A percentile compares a stretch with the other conserved stretches of the same genome.
phyloP scores from a whole-genome alignment of 75 land plant genomes.

The Picea glauca region DNA sequence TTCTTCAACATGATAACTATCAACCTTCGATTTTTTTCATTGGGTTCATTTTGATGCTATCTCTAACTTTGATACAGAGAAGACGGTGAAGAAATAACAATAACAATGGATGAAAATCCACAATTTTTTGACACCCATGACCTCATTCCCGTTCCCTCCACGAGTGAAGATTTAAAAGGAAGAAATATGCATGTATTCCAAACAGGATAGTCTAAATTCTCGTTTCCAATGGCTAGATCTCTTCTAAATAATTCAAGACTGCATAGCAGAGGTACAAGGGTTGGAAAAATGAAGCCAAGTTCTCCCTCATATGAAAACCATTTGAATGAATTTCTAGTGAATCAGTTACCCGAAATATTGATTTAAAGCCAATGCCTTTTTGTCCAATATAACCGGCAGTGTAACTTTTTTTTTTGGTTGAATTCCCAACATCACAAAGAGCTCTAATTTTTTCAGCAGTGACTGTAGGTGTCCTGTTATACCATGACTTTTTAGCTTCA shows the following conservation, averaged over 20 bases:
- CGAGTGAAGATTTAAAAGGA: constrained; percentile 54
- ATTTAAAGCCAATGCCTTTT: constrained; percentile 94
- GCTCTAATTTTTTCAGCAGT: constrained; percentile 77
- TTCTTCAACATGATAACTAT: no score
- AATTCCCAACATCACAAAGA: constrained; percentile 90
- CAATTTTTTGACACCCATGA: constrained; percentile 56
- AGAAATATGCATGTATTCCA: constrained; percentile 89
- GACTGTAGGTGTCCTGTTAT: constrained; percentile 4
- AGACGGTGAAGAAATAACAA: constrained; percentile 66
- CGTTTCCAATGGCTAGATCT: constrained; percentile 20
- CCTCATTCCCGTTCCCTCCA: constrained; percentile 30
- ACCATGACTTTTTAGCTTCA: no score
- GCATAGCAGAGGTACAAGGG: constrained; percentile 30
- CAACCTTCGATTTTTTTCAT: no score
- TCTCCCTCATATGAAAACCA: constrained; percentile 89
- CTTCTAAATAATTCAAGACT: constrained; percentile 20
- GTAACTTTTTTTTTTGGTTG: constrained; percentile 68
- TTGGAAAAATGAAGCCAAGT: constrained; percentile 69
- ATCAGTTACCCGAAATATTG: constrained; percentile 89
- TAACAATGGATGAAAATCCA: constrained; percentile 83
- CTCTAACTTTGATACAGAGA: no score
- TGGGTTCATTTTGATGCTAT: no score
- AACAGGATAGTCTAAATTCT: constrained; percentile 8
- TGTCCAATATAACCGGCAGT: constrained; percentile 77
- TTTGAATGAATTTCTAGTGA: constrained; percentile 92